These are phyloP conservation scores for Leishmania tarentolae DNA, from an alignment of 208 protist genomes.

Conservation along the genomic window DNA sequence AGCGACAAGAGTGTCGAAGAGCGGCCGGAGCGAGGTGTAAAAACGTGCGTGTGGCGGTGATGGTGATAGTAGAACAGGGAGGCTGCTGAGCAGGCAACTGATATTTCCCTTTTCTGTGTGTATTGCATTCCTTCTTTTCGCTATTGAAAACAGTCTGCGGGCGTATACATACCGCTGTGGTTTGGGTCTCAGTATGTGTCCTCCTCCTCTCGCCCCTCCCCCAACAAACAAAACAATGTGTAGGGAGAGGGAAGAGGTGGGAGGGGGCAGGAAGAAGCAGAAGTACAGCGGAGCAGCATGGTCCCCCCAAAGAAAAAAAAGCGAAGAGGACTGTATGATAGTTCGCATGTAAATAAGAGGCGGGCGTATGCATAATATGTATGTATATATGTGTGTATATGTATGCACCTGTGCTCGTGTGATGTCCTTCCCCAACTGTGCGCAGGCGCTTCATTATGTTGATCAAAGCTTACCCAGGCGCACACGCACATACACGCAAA, in stretches of 20 bases:
- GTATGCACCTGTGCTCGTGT: background rate
- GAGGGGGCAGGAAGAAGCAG: too few relatives aligned
- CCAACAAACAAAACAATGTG: too few relatives aligned
- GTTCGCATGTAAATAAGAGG: background rate
- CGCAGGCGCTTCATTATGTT: too few relatives aligned
- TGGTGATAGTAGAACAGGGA: background rate
- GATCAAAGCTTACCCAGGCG: background rate
- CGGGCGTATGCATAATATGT: background rate
- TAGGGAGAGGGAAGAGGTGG: too few relatives aligned
- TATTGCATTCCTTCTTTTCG: background rate
- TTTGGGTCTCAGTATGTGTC: background rate
- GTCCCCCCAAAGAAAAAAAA: too few relatives aligned
- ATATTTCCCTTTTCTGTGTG: background rate
- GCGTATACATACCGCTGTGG: background rate
- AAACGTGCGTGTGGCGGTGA: background rate
- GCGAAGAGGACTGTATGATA: background rate
- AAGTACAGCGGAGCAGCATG: background rate
- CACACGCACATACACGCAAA: background rate
- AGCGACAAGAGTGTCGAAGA: background rate
- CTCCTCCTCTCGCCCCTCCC: background rate
- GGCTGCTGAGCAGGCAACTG: background rate
- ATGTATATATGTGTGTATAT: background rate
- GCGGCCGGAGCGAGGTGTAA: background rate
- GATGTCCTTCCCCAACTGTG: too few relatives aligned
- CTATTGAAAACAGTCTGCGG: too few relatives aligned